phyloP scores from a whole-genome alignment of 345 rosid species.

The Cardamine chenopodiifolia region DNA sequence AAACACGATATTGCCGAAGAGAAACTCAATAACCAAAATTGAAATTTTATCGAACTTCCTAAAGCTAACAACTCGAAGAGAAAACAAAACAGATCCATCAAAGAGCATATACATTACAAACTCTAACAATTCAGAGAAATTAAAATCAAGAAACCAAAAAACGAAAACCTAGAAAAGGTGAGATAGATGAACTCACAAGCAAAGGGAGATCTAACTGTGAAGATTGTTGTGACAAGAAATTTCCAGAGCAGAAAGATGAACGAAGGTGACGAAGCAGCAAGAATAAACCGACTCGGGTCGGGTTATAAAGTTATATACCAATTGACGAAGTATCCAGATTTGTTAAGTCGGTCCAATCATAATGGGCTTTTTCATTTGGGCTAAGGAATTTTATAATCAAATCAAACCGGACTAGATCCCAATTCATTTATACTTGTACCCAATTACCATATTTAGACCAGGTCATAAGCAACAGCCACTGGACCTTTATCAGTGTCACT shows the following conservation, averaged over 20 bases:
- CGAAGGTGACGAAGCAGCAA: neutral
- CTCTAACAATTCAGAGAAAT: neutral
- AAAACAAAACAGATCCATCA: neutral
- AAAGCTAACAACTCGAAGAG: neutral
- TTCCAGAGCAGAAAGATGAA: slow-evolving; percentile 16
- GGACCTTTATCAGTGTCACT: neutral
- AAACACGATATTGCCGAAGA: neutral
- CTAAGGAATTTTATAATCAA: neutral
- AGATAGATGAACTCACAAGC: slow-evolving; percentile 4
- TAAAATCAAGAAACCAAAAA: neutral
- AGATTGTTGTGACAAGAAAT: slow-evolving; percentile 29
- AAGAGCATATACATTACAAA: slow-evolving; percentile 6
- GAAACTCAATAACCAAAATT: neutral
- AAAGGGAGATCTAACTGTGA: slow-evolving; percentile 3
- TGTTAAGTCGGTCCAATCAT: slow-evolving; percentile 9
- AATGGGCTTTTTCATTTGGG: slow-evolving; percentile 26
- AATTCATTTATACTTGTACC: neutral
- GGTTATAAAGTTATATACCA: neutral
- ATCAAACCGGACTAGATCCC: neutral
- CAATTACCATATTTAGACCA: slow-evolving; percentile 1
- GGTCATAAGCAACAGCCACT: neutral
- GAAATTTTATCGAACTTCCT: neutral
- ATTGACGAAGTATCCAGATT: slow-evolving; percentile 27
- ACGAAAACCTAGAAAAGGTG: neutral
- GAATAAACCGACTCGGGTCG: slow-evolving; percentile 13